Evolutionary conservation across 768 basidiomycete species (phyloP).

Genomic region (Boletus tylopilopsis): DNA sequence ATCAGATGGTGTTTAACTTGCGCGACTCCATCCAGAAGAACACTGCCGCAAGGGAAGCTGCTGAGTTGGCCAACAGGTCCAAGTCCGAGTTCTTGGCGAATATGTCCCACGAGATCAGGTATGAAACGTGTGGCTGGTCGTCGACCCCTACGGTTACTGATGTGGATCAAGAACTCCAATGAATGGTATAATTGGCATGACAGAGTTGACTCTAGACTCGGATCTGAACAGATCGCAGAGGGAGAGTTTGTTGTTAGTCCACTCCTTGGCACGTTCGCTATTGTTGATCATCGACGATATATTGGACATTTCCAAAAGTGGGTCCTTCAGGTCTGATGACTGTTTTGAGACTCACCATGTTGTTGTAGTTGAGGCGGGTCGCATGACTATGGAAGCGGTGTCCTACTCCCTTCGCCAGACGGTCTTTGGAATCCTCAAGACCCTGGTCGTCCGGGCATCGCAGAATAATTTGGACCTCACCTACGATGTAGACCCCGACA

Average conservation of each 20-base stretch:
- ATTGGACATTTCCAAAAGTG: constrained; percentile 99
- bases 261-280: constrained; percentile 88
- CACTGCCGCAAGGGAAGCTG: constrained; percentile 93
- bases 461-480: constrained; percentile 96
- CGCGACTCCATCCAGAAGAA: constrained; percentile 98
- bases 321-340: constrained; percentile 31
- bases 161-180: constrained; percentile 79
- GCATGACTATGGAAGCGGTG: constrained; percentile 99
- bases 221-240: constrained; percentile 92
- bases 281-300: constrained; percentile 98
- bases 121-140: constrained; percentile 24
- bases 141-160: constrained; percentile 8
- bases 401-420: constrained; percentile 96
- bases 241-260: constrained; percentile 93
- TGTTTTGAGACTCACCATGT: constrained; percentile 7
- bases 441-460: constrained; percentile 93
- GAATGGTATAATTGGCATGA: constrained; percentile 99
- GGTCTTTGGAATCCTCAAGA: constrained; percentile 96
- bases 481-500: constrained; percentile 92
- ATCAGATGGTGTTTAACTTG: constrained; percentile 98
- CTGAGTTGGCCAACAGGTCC: constrained; percentile 94
- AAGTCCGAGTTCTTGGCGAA: constrained; percentile 99
- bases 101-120: constrained; percentile 97
- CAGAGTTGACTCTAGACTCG: constrained; percentile 93
- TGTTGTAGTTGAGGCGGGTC: constrained; percentile 86